A percentile compares a stretch with the other conserved stretches of the same genome.
phyloP scores from a whole-genome alignment of 768 basidiomycete genomes.

The Solioccasus polychromus region DNA sequence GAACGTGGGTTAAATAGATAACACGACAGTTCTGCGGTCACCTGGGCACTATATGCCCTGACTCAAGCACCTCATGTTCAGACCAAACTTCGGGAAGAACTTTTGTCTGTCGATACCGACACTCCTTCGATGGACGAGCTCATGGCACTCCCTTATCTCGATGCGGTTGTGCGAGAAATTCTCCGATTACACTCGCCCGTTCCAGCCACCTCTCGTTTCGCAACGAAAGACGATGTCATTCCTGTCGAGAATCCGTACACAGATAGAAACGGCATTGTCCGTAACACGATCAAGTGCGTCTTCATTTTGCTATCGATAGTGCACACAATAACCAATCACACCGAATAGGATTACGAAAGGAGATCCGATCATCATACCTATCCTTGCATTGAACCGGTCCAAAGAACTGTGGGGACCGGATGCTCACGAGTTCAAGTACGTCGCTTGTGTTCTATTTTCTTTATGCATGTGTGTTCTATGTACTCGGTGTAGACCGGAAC shows the following conservation, averaged over 20 bases:
- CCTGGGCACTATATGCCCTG: too few relatives aligned
- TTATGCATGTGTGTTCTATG: background rate
- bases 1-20: background rate
- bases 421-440: constrained; percentile 5
- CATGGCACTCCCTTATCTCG: background rate
- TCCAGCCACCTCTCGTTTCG: background rate
- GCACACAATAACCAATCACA: background rate
- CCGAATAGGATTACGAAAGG: constrained; percentile 39
- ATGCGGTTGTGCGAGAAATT: background rate
- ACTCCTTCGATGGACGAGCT: background rate
- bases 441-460: too few relatives aligned
- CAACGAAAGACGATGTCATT: background rate
- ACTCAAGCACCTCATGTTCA: background rate
- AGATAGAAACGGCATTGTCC: background rate
- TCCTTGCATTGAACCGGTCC: background rate
- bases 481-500: background rate
- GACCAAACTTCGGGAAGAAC: background rate
- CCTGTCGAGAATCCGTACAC: background rate
- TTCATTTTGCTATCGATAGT: background rate
- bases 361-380: constrained; percentile 47
- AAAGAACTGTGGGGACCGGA: constrained; percentile 1
- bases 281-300: background rate
- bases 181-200: background rate
- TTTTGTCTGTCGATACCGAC: background rate
- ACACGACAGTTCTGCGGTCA: background rate